phyloP scores from a whole-genome alignment of 2,329 filamentous ascomycete species.

The Colletotrichum sp. region DNA sequence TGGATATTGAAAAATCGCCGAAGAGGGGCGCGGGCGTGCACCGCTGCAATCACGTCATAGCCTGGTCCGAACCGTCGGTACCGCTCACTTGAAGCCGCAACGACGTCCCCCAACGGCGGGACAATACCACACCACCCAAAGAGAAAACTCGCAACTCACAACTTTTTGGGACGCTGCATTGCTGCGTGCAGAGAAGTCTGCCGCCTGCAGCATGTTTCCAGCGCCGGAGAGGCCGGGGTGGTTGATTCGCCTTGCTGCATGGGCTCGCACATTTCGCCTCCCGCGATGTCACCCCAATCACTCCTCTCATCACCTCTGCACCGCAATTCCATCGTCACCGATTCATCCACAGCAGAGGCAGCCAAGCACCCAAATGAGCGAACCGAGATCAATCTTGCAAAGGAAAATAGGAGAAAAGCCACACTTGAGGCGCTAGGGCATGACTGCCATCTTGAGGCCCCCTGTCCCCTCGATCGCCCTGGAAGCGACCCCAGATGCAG shows the following conservation, averaged over 20 bases:
- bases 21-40: not conserved
- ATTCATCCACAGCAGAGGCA: not conserved
- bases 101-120: not conserved
- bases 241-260: not conserved
- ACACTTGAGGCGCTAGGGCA: constrained; percentile 2
- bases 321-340: not conserved
- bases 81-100: not conserved
- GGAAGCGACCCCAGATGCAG: not conserved
- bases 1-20: not conserved
- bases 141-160: not conserved
- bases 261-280: not conserved
- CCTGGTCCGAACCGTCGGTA: constrained; percentile 13
- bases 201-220: not conserved
- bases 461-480: not conserved
- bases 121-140: not conserved
- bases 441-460: constrained; percentile 11
- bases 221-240: not conserved
- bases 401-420: not conserved
- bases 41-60: constrained; percentile 12
- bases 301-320: not conserved
- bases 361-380: not conserved
- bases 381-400: not conserved
- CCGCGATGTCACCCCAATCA: not conserved
- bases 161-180: not conserved
- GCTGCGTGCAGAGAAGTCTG: not conserved